Evolutionary conservation across 2,329 filamentous ascomycete species (phyloP).

Genomic region (Lachnellula hyalina): DNA sequence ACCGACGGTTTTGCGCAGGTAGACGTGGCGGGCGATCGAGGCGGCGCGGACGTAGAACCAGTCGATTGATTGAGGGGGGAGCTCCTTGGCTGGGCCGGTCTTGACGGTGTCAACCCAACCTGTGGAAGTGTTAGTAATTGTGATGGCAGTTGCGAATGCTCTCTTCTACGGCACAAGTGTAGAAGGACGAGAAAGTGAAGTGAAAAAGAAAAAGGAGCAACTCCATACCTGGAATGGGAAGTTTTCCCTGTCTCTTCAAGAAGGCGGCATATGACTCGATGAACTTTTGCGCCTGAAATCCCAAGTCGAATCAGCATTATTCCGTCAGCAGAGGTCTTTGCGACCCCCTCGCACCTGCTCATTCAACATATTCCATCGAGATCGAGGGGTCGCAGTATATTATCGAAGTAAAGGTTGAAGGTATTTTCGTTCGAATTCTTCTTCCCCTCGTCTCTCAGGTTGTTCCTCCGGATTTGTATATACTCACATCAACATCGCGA

Average conservation of each 20-base stretch:
- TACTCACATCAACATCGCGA: constrained; percentile 79
- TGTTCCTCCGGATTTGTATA: constrained; percentile 23
- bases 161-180: not conserved
- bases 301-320: constrained; percentile 57
- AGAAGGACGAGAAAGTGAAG: not conserved
- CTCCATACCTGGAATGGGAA: constrained; percentile 76
- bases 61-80: constrained; percentile 96
- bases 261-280: constrained; percentile 81
- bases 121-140: constrained; percentile 35
- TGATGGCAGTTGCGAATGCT: not conserved
- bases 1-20: constrained; percentile 98
- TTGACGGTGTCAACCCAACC: constrained; percentile 99
- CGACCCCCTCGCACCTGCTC: constrained; percentile 71
- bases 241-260: constrained; percentile 92
- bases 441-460: constrained; percentile 7
- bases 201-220: not conserved
- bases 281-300: constrained; percentile 75
- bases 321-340: constrained; percentile 68
- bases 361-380: constrained; percentile 25
- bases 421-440: constrained; percentile 6
- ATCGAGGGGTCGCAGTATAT: constrained; percentile 11
- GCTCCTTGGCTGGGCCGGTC: constrained; percentile 93
- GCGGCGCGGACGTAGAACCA: constrained; percentile 93
- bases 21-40: constrained; percentile 94
- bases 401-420: constrained; percentile 12